Evolutionary conservation across 2,329 filamentous ascomycete genomes (phyloP).

Genomic region (Penicillium sp.): DNA sequence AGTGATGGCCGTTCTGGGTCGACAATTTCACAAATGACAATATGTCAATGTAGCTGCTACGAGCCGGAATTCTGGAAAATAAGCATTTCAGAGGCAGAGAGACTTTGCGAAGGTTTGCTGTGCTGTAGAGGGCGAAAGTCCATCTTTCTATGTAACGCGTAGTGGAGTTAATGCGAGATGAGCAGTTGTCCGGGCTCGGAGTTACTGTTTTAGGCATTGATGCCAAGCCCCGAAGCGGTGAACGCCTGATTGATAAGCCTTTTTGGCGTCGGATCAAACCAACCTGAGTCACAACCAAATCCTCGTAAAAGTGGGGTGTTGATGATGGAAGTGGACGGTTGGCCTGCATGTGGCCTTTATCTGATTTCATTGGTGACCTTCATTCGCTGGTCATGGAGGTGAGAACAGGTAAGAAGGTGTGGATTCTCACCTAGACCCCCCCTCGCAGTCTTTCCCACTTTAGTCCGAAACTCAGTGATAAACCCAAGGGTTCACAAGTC

Average conservation of each 20-base stretch:
- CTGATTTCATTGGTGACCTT: neutral
- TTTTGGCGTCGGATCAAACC: neutral
- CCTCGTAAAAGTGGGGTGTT: conserved; percentile 2
- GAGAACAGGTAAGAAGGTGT: too few species aligned
- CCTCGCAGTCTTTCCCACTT: too few species aligned
- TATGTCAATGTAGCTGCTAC: neutral
- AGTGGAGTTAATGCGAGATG: conserved; percentile 1
- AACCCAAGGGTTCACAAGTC: too few species aligned
- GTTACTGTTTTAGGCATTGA: neutral
- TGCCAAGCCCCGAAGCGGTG: conserved; percentile 13
- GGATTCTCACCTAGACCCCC: too few species aligned
- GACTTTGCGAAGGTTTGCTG: neutral
- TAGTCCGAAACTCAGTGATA: too few species aligned
- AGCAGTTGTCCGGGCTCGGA: conserved; percentile 11
- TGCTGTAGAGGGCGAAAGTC: neutral
- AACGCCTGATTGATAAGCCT: conserved; percentile 14
- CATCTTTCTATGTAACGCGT: conserved; percentile 8
- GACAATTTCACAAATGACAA: too few species aligned
- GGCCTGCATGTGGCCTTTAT: conserved; percentile 6
- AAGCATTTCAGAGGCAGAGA: neutral
- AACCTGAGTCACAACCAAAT: neutral
- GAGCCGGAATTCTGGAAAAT: neutral
- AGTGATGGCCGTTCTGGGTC: neutral
- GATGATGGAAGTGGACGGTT: neutral
- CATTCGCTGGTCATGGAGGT: neutral